Evolutionary conservation across 768 basidiomycete species (phyloP), one percentile per base, ranked within the genome.

Genomic region (Termitomyces heimii): DNA sequence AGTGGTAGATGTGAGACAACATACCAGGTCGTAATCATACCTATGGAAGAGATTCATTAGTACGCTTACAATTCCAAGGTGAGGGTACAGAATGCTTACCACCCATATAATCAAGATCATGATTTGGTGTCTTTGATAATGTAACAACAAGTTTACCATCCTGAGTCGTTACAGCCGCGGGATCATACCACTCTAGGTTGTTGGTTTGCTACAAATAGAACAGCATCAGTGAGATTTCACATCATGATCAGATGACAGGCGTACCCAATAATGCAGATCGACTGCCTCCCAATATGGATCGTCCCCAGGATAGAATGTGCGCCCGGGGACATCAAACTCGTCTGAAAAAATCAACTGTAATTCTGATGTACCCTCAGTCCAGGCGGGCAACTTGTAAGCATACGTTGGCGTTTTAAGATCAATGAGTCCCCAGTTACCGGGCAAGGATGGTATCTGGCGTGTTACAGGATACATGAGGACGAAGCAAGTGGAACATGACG

Each of bases 241-340:
- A 6, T 28, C 3, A 28, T 40, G 12, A 20, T 40, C 24, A 4
- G 29, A 52, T 20, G 16, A 10, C n/a, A 42, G 26, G 35, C 64
- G 28, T 55, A 84, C 82, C 87, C 89, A 91, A 64, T 91, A 91
- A 65, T 91, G 84, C 51, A 91, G 73, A 68, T 91, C 77, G 6
- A 75, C 84, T n/a, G 90, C 87, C 66, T 89, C 86, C 87, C 88
- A 89, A 63, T 87, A 92, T 6, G 91, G 90, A 69, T 93, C 90
- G 63, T 92, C 89, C 2, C 88, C 88, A 49, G 85, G 83, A 71
- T 88, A 92, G 64, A 92, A 92, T 1, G 85, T 77, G 59, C 91
- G 75, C 14, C 87, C 86, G 24, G 85, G 84, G 14, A 70, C 69
- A 56, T 91, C 83, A 66, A 93, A 92, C 65, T 93, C 90, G 67